Evolutionary conservation across 2,329 filamentous ascomycete genomes (phyloP).

Genomic region (Sporothrix phasma): DNA sequence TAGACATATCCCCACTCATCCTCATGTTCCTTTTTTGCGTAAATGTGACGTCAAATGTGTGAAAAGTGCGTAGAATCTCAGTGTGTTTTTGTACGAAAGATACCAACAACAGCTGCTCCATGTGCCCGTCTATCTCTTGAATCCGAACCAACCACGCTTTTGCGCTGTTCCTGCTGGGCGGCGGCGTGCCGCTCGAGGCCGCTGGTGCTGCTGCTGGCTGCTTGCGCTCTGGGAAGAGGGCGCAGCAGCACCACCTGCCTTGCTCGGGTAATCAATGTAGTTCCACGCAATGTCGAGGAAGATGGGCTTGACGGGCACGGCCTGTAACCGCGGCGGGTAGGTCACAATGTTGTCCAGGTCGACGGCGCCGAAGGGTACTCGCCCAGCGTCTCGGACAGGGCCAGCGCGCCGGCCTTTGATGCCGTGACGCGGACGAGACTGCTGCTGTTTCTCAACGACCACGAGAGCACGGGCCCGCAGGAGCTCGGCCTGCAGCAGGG

Average conservation of each 20-base stretch:
- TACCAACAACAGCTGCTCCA: not conserved
- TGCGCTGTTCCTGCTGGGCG: conserved; percentile 31
- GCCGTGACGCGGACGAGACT: conserved; percentile 22
- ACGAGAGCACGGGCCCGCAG: conserved; percentile 78
- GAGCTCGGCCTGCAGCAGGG: conserved; percentile 59
- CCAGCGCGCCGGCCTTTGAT: conserved; percentile 10
- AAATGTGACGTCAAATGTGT: too few relatives aligned
- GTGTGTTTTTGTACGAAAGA: not conserved
- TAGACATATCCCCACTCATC: conserved; percentile 16
- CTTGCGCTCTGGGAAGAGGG: conserved; percentile 19
- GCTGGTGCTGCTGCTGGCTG: conserved; percentile 22
- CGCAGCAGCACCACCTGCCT: conserved; percentile 26
- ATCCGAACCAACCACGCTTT: conserved; percentile 72
- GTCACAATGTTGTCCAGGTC: conserved; percentile 73
- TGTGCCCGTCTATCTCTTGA: conserved; percentile 38
- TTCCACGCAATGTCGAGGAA: conserved; percentile 98
- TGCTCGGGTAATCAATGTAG: conserved; percentile 83
- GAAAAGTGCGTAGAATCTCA: too few relatives aligned
- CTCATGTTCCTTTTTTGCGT: too few relatives aligned
- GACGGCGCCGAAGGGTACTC: conserved; percentile 62
- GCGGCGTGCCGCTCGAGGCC: conserved; percentile 27
- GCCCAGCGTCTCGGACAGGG: conserved; percentile 64
- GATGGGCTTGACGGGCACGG: conserved; percentile 84
- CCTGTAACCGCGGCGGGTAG: conserved; percentile 74
- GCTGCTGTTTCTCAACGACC: conserved; percentile 60